A percentile compares a stretch with the other conserved stretches of the same genome.
Evolutionary conservation across 352 stramenopile genomes (phyloP).

Genomic region (Nothophytophthora sp.): DNA sequence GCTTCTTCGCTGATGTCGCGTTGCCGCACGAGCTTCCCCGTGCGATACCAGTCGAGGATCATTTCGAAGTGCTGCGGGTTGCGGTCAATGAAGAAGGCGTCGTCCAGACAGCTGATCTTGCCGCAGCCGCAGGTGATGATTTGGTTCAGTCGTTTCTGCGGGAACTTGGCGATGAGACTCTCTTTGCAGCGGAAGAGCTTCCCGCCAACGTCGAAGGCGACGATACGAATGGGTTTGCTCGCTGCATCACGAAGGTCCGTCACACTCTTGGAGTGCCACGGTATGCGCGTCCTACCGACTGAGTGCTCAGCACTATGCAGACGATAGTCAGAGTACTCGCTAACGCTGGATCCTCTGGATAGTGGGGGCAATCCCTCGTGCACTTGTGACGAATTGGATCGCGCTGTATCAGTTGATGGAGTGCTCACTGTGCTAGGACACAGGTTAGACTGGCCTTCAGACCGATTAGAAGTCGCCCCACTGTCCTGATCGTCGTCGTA

Average conservation of each 20-base stretch:
- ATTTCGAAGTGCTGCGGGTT: constrained; percentile 73
- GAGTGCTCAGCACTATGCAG: constrained; percentile 21
- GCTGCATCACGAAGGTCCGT: constrained; percentile 14
- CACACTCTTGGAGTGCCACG: constrained; percentile 32
- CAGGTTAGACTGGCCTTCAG: too few relatives aligned
- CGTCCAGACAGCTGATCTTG: constrained; percentile 35
- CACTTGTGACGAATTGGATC: constrained; percentile 4
- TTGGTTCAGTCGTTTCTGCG: constrained; percentile 59
- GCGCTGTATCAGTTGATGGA: too few relatives aligned
- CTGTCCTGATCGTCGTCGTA: not conserved
- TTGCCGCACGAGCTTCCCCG: constrained; percentile 41
- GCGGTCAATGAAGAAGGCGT: constrained; percentile 73
- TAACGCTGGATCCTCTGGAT: constrained; percentile 10
- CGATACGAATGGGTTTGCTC: constrained; percentile 13
- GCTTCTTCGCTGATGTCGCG: constrained; percentile 42
- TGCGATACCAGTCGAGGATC: constrained; percentile 80
- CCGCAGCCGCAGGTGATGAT: constrained; percentile 61
- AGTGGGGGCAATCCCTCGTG: constrained; percentile 7
- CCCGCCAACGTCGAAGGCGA: constrained; percentile 68
- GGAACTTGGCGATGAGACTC: constrained; percentile 58
- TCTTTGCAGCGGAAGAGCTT: constrained; percentile 71
- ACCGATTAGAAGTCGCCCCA: not conserved
- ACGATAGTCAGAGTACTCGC: constrained; percentile 12
- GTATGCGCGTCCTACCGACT: constrained; percentile 20
- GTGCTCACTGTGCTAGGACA: too few relatives aligned